Evolutionary conservation across 768 basidiomycete genomes (phyloP), one percentile per base, ranked within the genome.

Genomic region (Trametes elegans): DNA sequence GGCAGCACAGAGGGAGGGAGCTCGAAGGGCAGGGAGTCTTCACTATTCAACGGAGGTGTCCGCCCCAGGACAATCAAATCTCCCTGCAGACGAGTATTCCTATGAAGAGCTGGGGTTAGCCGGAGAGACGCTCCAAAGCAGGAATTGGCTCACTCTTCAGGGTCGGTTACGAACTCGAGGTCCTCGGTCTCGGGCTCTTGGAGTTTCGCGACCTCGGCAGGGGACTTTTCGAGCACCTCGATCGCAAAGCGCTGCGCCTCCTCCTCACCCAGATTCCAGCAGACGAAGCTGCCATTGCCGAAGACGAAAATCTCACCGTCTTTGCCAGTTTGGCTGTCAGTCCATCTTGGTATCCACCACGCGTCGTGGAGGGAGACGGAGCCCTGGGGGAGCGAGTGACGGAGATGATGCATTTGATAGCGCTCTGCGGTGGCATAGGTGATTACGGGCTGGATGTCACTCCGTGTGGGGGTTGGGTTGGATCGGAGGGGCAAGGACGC

Each of bases 121-220:
- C 21, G 23, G 44, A 45, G 24, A 18, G 51, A 10, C 29, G 48
- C 21, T 27, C 63, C 27, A 5, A n/a, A 9, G 39, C 39, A 6
- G 6, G 45, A 21, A n/a, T n/a, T 14, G 16, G 59, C 82, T 67
- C 73, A 96, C 93, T 95, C 92, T 49, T 76, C 86, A 32, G 90
- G 90, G 70, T 97, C 94, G 24, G 88, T 85, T 11, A 94, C 90
- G 70, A 94, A 96, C 66, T 97, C 94, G 45, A 97, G 77, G 63
- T 94, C 93, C 64, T 94, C 93, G 11, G 88, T 88, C 74, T 94
- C 93, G 16, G 81, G 74, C 48, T 87, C 87, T 24, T 68, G 76
- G 49, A 94, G 73, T 3, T 81, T 76, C 3, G 77, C 81, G 8
- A 93, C 74, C 66, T 92, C 84, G 24, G 85, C 79, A 1, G 76